Base-by-base conservation (phyloP, 441 rosid genomes). In the Jatropha podagrica region DNA sequence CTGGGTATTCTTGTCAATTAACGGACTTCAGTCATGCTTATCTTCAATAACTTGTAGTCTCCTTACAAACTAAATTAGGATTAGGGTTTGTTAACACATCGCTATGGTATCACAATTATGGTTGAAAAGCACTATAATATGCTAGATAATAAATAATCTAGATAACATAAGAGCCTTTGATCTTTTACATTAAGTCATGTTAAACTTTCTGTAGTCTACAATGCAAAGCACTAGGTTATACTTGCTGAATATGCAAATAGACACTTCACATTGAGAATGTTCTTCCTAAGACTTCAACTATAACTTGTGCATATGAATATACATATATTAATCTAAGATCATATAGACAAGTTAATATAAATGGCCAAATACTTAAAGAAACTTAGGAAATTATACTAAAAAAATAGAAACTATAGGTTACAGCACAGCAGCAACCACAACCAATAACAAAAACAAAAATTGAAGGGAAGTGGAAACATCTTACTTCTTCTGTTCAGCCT, bases 401-500 rank as follows among this genome's bases (percentile, higher is more conserved):
- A 40, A n/a, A 60, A 42, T 55, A 17, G 37, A 71, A 37, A 9
- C 48, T 10, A 12, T 7, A 32, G 4, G 4, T 14, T 55, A 63
- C 48, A 44, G 66, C 51, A 68, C 2, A 32, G 32, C 2, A 2
- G 15, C 15, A 59, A 17, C 8, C 23, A 40, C 18, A 49, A 49
- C 27, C 44, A 69, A 20, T 12, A 13, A 65, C n/a, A 60, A 32
- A 38, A 71, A 74, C 41, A 23, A 44, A 7, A 48, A 49, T 1
- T 15, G 40, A 10, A 9, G 42, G 41, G 6, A 56, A 56, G 27
- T 56, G 56, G 9, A 64, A 75, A 52, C 27, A 42, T 75, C 87
- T 86, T 81, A 92, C 97, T 85, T 88, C 77, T 84, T 87, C 86
- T 94, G 99, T 82, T 88, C 94, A 63, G 89, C 84, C 80, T 86